These are phyloP conservation scores for Phytophthora pisi DNA, from an alignment of 352 stramenopile species.

Conservation along the genomic window DNA sequence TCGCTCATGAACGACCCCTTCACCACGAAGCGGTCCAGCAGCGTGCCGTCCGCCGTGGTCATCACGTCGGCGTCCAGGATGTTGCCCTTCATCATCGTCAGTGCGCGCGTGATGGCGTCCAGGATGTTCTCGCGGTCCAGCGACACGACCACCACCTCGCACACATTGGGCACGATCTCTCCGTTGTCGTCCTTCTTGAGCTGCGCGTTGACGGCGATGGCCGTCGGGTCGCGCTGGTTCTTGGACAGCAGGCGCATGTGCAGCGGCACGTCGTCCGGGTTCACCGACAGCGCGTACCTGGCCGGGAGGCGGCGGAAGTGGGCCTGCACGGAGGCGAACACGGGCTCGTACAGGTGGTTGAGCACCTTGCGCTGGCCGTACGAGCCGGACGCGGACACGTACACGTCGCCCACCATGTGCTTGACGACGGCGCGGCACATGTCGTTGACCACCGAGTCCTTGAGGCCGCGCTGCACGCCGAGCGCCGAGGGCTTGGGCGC, in stretches of 20 bases:
- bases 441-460: constrained; percentile 89
- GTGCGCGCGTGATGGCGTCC: constrained; percentile 78
- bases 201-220: constrained; percentile 84
- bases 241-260: constrained; percentile 87
- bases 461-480: constrained; percentile 81
- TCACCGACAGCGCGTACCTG: constrained; percentile 84
- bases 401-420: constrained; percentile 90
- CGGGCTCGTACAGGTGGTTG: constrained; percentile 87
- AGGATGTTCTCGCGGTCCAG: constrained; percentile 79
- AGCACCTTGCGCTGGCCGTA: constrained; percentile 79
- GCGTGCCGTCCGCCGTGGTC: constrained; percentile 80
- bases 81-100: constrained; percentile 86
- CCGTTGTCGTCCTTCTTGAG: constrained; percentile 88
- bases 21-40: constrained; percentile 86
- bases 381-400: constrained; percentile 71
- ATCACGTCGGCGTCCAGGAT: constrained; percentile 89
- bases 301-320: constrained; percentile 84
- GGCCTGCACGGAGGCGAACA: constrained; percentile 85
- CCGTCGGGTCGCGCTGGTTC: constrained; percentile 80
- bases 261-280: constrained; percentile 87
- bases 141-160: constrained; percentile 84
- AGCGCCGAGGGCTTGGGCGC: constrained; percentile 77
- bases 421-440: constrained; percentile 89
- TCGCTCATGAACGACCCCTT: constrained; percentile 83
- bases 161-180: constrained; percentile 80